Conservation (phyloP, 345 rosid genomes). For the Salix caprea region DNA sequence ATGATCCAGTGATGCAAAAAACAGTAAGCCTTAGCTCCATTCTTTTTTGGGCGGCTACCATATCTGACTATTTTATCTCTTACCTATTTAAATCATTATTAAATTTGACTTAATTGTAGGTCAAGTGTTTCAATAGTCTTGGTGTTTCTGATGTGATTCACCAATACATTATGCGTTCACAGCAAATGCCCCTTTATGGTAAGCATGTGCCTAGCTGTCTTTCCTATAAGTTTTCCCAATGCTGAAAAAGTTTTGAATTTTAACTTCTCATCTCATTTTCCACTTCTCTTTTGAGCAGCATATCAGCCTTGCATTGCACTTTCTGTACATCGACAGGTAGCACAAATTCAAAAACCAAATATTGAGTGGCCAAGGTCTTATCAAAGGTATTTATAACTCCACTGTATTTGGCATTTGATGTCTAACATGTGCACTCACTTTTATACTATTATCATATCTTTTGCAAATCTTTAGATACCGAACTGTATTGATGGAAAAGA, state of each 20-base stretch:
- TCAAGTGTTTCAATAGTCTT: constrained; percentile 64
- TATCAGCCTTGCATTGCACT: constrained; percentile 68
- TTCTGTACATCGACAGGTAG: constrained; percentile 55
- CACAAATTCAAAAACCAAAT: constrained; percentile 76
- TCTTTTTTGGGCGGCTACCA: constrained; percentile 10
- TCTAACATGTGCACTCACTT: constrained; percentile 7
- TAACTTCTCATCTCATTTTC: neutral
- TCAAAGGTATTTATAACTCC: constrained; percentile 52
- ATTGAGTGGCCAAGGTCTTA: constrained; percentile 93
- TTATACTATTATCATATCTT: constrained; percentile 17
- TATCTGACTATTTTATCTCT: constrained; percentile 2
- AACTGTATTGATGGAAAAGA: constrained; percentile 57
- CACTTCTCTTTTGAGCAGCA: constrained; percentile 39
- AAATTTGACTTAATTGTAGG: constrained; percentile 42
- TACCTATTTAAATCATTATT: constrained; percentile 12
- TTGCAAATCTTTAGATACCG: constrained; percentile 54
- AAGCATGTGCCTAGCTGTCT: constrained; percentile 11
- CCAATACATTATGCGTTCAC: constrained; percentile 63
- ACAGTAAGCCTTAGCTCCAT: constrained; percentile 51
- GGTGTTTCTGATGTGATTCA: constrained; percentile 71
- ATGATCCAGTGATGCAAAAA: constrained; percentile 91
- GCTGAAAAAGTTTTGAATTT: neutral
- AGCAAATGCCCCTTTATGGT: constrained; percentile 73
- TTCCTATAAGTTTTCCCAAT: neutral
- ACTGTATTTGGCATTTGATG: neutral